Base-by-base conservation (phyloP, 177 flowering plant genomes). In the Vitis hybrid region DNA sequence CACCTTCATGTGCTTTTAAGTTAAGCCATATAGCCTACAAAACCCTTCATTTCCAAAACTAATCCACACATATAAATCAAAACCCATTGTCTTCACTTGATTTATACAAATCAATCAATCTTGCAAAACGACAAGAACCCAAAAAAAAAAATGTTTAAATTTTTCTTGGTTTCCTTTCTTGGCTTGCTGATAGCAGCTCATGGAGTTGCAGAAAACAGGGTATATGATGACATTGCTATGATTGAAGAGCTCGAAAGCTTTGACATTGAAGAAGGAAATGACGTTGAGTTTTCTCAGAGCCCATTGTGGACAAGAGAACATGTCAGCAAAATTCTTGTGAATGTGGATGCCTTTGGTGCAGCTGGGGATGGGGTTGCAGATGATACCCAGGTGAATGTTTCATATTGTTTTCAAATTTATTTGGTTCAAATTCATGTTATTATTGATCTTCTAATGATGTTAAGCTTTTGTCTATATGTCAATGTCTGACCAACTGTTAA, bases 301-400 rank as follows among this genome's bases (percentile, higher is more conserved):
- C 79, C 81, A 14, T 77, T 72, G 6, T 87, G 84, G 89, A 69
- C 63, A 58, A 89, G 92, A 65, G 70, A 79, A 64, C 76, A 69
- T 55, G 81, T 84, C 27, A 74, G 72, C 46, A 88, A 87, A 80
- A 81, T 82, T 74, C 79, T 91, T 65, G 89, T 93, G 56, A 93
- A 89, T 81, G 98, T 93, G 53, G 97, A 93, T 78, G 77, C 81
- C 78, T 93, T 91, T 78, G 96, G 94, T 63, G 99, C 99, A 49
- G 90, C 69, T 69, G 99, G 99, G 61, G 94, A 95, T 87, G 99
- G 98, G 61, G 74, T 81, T 72, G 67, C 97, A 55, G 99, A 94
- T 88, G 98, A 94, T 77, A 93, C 99, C 35, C 78, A 87, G 93
- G 98, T 91, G 63, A 74, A 9, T 58, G 12, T 50, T 18, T 64